These are phyloP conservation scores for Tephrocybe sp. DNA, from an alignment of 768 basidiomycete species.

Conservation along the genomic window DNA sequence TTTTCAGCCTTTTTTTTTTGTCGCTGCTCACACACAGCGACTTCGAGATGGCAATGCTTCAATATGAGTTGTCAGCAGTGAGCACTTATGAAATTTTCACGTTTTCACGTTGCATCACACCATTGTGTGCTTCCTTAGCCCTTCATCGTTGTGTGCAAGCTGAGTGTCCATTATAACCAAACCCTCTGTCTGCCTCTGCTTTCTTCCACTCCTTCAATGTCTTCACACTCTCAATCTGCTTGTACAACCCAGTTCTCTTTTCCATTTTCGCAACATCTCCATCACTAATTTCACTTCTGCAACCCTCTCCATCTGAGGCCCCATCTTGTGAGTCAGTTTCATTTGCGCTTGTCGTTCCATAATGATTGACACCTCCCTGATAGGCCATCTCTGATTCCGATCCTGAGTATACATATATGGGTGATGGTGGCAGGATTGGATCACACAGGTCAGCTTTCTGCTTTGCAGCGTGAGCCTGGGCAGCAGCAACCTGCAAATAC, in stretches of 20 bases:
- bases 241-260: neutral
- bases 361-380: no score
- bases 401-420: no score
- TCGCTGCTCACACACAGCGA: neutral
- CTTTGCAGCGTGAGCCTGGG: no score
- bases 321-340: neutral
- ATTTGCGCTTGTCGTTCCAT: neutral
- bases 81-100: neutral
- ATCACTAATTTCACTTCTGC: neutral
- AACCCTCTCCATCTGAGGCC: neutral
- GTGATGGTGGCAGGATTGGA: no score
- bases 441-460: no score
- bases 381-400: no score
- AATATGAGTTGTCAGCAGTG: no score
- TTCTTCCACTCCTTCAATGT: neutral
- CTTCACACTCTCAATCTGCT: neutral
- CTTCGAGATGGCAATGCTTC: neutral
- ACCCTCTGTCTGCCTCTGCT: neutral
- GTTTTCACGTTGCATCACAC: neutral
- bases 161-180: neutral
- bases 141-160: no score
- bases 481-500: no score
- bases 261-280: neutral
- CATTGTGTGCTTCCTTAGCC: neutral
- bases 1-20: neutral